A percentile compares a stretch with the other conserved stretches of the same genome.
Evolutionary conservation across 2,329 filamentous ascomycete genomes (phyloP).

Genomic region (Aspergillus sp.): DNA sequence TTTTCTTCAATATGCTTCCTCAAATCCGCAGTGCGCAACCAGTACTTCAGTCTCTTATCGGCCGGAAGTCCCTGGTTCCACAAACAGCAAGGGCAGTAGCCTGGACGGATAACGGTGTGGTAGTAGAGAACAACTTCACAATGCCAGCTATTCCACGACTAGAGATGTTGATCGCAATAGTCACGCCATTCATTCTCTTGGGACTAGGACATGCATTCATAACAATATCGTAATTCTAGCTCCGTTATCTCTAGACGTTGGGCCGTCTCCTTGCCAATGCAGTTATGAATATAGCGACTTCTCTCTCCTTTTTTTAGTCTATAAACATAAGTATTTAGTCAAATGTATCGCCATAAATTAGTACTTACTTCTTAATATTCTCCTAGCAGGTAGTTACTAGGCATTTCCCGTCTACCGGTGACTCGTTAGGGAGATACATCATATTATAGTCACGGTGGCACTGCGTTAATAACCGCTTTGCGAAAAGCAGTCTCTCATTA

Average conservation of each 20-base stretch:
- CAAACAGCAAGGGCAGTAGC: slow-evolving; percentile 8
- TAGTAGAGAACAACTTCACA: slow-evolving; percentile 9
- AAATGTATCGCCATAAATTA: neutral
- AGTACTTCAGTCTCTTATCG: slow-evolving; percentile 5
- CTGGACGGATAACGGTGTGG: slow-evolving; percentile 6
- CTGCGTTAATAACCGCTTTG: slow-evolving; percentile 7
- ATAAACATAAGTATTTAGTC: too few relatives aligned
- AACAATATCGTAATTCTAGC: slow-evolving; percentile 8
- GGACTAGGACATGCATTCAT: slow-evolving; percentile 8
- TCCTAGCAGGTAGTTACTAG: slow-evolving; percentile 5
- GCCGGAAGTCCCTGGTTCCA: slow-evolving; percentile 3
- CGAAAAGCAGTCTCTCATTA: slow-evolving; percentile 10
- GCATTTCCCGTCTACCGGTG: slow-evolving; percentile 6
- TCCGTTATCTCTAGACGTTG: slow-evolving; percentile 5
- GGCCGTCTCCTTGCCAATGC: slow-evolving; percentile 6
- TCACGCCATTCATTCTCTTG: slow-evolving; percentile 1
- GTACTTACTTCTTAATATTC: slow-evolving; percentile 8
- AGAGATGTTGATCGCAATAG: slow-evolving; percentile 1
- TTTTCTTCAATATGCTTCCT: slow-evolving; percentile 6
- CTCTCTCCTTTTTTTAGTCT: slow-evolving; percentile 8
- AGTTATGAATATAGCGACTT: slow-evolving; percentile 11
- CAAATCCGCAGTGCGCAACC: slow-evolving; percentile 3
- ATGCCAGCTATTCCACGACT: slow-evolving; percentile 7
- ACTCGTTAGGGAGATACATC: slow-evolving; percentile 10
- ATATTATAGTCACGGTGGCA: slow-evolving; percentile 9